These are phyloP conservation scores for Lactifluus rugatus DNA, from an alignment of 768 basidiomycete species.

Conservation along the genomic window DNA sequence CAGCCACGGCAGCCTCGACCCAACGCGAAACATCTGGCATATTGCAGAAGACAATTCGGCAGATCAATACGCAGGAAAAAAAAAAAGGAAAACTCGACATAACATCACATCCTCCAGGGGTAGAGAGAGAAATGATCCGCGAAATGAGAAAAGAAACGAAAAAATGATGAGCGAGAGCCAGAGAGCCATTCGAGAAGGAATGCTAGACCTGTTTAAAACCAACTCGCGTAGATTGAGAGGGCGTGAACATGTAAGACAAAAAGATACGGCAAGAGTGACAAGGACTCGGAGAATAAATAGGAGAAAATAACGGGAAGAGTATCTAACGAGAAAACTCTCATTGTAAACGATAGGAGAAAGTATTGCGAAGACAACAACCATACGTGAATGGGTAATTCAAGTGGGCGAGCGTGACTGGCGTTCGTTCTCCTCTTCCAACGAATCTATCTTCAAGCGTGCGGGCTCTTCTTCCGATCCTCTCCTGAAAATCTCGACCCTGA, in stretches of 20 bases:
- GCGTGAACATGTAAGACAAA: background rate
- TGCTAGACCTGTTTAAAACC: background rate
- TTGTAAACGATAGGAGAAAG: no score
- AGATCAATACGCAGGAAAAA: no score
- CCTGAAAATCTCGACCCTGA: slow-evolving; percentile 81
- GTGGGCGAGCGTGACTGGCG: slow-evolving; percentile 12
- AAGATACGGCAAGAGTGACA: background rate
- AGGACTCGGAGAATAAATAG: background rate
- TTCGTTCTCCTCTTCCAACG: slow-evolving; percentile 48
- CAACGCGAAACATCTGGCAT: no score
- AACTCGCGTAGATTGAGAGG: background rate
- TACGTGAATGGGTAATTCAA: slow-evolving; percentile 15
- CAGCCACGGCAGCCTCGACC: no score
- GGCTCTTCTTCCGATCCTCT: slow-evolving; percentile 81
- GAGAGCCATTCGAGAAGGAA: background rate
- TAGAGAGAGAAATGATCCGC: background rate
- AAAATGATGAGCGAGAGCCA: background rate
- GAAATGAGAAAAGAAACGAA: background rate
- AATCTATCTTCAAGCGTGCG: slow-evolving; percentile 64
- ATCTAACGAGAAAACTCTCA: no score
- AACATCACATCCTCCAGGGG: background rate
- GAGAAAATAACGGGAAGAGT: slow-evolving; percentile 1
- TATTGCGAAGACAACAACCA: slow-evolving; percentile 3
- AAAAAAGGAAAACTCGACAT: no score
- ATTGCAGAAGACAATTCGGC: no score